phyloP scores from a whole-genome alignment of 1,284 basidiomycete genomes.

The Puccinia polysora region DNA sequence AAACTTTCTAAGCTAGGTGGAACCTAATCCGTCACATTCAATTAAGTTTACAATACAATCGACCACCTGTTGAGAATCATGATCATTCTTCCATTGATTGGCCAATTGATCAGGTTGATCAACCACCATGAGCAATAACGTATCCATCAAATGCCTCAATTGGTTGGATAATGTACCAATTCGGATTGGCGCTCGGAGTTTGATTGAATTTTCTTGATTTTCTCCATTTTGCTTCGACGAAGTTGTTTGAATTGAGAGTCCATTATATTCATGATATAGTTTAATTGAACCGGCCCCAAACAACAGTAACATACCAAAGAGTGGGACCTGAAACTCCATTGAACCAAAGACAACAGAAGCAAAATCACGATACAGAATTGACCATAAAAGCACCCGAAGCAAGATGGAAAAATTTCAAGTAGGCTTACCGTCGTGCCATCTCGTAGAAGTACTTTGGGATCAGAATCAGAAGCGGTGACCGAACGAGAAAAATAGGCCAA shows the following conservation, averaged over 20 bases:
- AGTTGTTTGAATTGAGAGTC: slow-evolving; percentile 39
- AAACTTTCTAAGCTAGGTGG: not conserved
- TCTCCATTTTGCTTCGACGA: slow-evolving; percentile 14
- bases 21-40: slow-evolving; percentile 17
- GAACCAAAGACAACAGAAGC: slow-evolving; percentile 60
- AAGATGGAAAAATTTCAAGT: not conserved
- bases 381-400: not conserved
- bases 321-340: slow-evolving; percentile 62
- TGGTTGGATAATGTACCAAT: slow-evolving; percentile 87
- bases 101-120: slow-evolving; percentile 25
- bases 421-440: slow-evolving; percentile 75
- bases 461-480: slow-evolving; percentile 57
- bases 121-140: slow-evolving; percentile 11
- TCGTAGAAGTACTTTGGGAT: slow-evolving; percentile 72
- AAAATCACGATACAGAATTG: not conserved
- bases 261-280: slow-evolving; percentile 16
- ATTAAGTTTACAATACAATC: slow-evolving; percentile 38
- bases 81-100: slow-evolving; percentile 2
- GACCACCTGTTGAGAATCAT: slow-evolving; percentile 1
- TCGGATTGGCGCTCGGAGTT: slow-evolving; percentile 73
- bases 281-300: slow-evolving; percentile 42
- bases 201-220: slow-evolving; percentile 58
- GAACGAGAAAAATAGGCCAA: slow-evolving; percentile 77
- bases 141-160: slow-evolving; percentile 57
- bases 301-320: slow-evolving; percentile 56